These are phyloP conservation scores for Lactarius evosmus DNA, from an alignment of 768 basidiomycete species.

Conservation along the genomic window DNA sequence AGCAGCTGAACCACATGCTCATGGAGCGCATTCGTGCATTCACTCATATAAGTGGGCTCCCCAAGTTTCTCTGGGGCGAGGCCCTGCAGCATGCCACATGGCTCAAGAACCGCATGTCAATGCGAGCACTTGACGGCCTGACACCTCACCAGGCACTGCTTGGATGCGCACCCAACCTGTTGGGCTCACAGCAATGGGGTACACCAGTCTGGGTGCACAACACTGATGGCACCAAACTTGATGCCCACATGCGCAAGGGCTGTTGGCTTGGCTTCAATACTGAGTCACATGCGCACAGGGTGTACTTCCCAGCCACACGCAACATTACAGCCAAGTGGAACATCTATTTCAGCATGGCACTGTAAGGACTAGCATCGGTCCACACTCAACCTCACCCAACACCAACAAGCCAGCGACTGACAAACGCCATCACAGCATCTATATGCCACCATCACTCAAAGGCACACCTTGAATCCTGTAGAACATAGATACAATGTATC, in stretches of 20 bases:
- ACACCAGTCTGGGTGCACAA: background rate
- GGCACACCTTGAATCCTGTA: no score
- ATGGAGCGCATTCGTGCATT: conserved; percentile 30
- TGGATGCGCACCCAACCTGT: conserved; percentile 19
- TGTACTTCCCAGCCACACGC: background rate
- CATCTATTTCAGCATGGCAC: background rate
- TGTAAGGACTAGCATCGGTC: no score
- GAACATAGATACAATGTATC: no score
- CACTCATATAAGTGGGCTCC: background rate
- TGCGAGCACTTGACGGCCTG: conserved; percentile 30
- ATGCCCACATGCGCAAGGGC: background rate
- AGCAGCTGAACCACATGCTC: no score
- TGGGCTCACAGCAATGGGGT: background rate
- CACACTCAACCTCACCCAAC: no score
- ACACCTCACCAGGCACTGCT: conserved; percentile 29
- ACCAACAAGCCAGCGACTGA: no score
- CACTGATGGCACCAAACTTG: background rate
- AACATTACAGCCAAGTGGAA: background rate
- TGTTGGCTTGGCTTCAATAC: conserved; percentile 7
- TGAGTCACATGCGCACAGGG: background rate
- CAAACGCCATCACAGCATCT: no score
- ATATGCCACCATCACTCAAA: no score
- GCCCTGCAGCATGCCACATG: conserved; percentile 34
- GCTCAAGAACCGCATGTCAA: conserved; percentile 38
- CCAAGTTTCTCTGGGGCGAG: conserved; percentile 17